A percentile compares a stretch with the other conserved stretches of the same genome.
These are phyloP conservation scores for Wallacemonas rigidus DNA, from an alignment of 208 protist genomes.

Conservation along the genomic window DNA sequence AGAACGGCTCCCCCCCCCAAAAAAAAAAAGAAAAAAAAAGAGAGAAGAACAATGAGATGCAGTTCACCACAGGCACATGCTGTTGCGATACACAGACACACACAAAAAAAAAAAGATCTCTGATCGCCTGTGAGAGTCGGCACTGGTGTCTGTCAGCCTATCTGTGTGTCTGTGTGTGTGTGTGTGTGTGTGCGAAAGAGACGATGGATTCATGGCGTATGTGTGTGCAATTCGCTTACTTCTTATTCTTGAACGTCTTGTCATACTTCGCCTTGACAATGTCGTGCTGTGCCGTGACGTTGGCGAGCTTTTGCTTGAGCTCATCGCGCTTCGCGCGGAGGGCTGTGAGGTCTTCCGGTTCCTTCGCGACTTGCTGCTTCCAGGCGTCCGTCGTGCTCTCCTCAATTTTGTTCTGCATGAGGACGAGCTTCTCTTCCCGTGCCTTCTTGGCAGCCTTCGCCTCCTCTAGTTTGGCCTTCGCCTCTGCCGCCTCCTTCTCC, in stretches of 20 bases:
- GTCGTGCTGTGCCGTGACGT: constrained; percentile 1
- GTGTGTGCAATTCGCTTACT: constrained; percentile 17
- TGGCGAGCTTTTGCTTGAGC: constrained; percentile 24
- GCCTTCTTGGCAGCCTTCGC: constrained; percentile 24
- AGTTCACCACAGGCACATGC: no score
- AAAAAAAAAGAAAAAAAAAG: constrained; percentile 23
- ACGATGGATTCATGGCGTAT: no score
- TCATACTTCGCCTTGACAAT: constrained; percentile 29
- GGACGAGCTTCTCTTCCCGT: constrained; percentile 24
- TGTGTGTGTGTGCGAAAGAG: no score
- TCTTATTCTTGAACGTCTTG: constrained; percentile 50
- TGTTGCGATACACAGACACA: no score
- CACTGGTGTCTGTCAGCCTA: no score
- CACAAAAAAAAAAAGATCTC: no score
- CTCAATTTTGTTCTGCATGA: constrained; percentile 46
- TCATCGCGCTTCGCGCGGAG: constrained; percentile 46
- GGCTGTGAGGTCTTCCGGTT: constrained; percentile 33
- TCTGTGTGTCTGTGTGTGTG: no score
- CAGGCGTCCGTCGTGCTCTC: constrained; percentile 36
- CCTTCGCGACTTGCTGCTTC: constrained; percentile 27
- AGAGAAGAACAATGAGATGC: background rate
- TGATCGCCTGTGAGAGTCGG: no score
- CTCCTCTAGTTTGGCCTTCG: constrained; percentile 19
- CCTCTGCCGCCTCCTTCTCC: constrained; percentile 18
- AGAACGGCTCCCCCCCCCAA: background rate